These are phyloP conservation scores for Oryza glaberrima DNA, from an alignment of 176 grass and related monocot genomes.

Conservation along the genomic window DNA sequence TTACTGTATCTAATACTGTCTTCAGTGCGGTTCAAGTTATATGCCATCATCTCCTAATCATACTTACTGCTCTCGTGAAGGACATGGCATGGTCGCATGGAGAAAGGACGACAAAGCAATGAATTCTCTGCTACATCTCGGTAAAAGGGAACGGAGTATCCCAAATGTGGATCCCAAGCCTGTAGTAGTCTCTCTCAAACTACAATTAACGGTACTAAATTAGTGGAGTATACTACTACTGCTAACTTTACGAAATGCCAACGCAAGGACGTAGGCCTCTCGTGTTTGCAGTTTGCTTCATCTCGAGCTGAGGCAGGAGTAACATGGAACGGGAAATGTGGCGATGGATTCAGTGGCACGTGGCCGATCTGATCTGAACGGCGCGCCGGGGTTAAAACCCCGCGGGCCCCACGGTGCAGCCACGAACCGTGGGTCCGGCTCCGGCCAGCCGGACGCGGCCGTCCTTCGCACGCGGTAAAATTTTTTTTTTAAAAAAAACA, in stretches of 20 bases:
- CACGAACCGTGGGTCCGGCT: neutral
- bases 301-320: slow-evolving; percentile 27
- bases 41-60: slow-evolving; percentile 14
- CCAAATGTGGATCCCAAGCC: slow-evolving; percentile 14
- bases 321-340: slow-evolving; percentile 52
- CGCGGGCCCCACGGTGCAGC: slow-evolving; percentile 12
- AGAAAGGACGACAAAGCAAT: slow-evolving; percentile 17
- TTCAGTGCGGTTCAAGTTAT: neutral
- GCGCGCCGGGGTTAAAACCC: slow-evolving; percentile 28
- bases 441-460: neutral
- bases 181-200: neutral
- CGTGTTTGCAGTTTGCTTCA: neutral
- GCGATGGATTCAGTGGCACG: slow-evolving; percentile 48
- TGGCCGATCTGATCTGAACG: slow-evolving; percentile 52
- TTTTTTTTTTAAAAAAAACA: neutral
- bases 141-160: neutral
- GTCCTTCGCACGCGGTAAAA: slow-evolving; percentile 11
- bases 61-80: slow-evolving; percentile 34
- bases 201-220: neutral
- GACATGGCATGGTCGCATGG: neutral
- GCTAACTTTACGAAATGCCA: neutral
- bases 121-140: neutral
- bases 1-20: neutral
- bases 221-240: no score
- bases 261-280: neutral